Evolutionary conservation across 2,329 filamentous ascomycete species (phyloP).

Genomic region (Verticillium klebahnii): DNA sequence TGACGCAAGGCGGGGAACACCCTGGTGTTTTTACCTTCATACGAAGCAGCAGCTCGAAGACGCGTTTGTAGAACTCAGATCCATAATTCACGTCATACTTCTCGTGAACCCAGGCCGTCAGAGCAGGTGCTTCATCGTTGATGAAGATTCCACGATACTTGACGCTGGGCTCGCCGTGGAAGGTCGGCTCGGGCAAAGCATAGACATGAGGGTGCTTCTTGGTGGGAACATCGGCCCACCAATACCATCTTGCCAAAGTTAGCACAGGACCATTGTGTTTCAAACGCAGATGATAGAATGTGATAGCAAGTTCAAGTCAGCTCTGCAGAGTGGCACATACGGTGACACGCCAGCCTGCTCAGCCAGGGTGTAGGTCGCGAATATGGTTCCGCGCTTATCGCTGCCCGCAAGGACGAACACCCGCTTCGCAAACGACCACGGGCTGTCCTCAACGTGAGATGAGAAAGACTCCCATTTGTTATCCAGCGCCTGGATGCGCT

Average conservation of each 20-base stretch:
- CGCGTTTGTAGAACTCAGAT: constrained; percentile 52
- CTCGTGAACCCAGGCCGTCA: constrained; percentile 53
- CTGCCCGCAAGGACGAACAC: constrained; percentile 54
- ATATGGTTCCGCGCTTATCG: constrained; percentile 55
- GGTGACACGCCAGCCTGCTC: constrained; percentile 61
- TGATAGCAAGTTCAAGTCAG: background rate
- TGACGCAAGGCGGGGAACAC: background rate
- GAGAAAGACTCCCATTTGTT: constrained; percentile 57
- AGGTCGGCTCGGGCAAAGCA: constrained; percentile 39
- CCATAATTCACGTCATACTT: constrained; percentile 43
- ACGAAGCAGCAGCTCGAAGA: constrained; percentile 60
- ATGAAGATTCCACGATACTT: constrained; percentile 59
- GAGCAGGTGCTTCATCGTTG: constrained; percentile 57
- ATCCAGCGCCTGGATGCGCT: constrained; percentile 41
- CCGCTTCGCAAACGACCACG: constrained; percentile 35
- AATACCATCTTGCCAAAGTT: constrained; percentile 39
- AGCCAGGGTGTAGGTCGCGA: constrained; percentile 54
- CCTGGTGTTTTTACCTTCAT: constrained; percentile 28
- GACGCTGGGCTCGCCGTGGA: constrained; percentile 49
- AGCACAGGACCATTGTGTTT: background rate
- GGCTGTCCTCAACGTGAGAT: constrained; percentile 41
- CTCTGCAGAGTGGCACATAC: constrained; percentile 11
- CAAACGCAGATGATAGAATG: background rate
- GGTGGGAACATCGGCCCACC: constrained; percentile 53
- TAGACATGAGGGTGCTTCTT: constrained; percentile 44